Base-by-base conservation (phyloP, 2,329 filamentous ascomycete genomes). In the Pseudodiploospora longispora region DNA sequence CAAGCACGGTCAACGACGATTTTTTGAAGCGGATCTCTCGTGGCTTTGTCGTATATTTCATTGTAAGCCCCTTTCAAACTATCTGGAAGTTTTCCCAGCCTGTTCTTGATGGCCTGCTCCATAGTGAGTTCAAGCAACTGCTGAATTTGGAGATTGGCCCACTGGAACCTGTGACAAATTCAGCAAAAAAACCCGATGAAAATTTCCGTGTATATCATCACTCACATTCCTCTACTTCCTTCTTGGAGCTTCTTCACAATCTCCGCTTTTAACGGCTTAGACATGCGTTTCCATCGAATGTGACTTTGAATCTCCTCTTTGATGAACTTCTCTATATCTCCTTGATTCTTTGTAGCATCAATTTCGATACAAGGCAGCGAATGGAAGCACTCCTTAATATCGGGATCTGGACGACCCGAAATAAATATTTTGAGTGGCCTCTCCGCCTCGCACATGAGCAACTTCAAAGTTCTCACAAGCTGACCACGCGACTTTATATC, bases 341-440 rank as follows among this genome's bases (percentile, higher is more conserved):
- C 30, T 47, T 50, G 45, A 8, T 54, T 51, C 10, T 42, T 38
- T 5, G 19, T 38, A 2, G 47, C 47, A 10, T 47, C 38, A 8
- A 54, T 31, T 10, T 44, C 41, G 4, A 54, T 47, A 4, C 45
- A 38, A 27, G 28, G 10, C 19, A 37, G 37, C 3, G 8, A 31
- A 1, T n/a, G 27, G 12, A 52, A 52, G 2, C 39, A 36, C 19
- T 42, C 27, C 10, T 35, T 35, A 7, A 51, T 41, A 6, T 51
- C 47, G 4, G 42, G 34, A n/a, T 54, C 44, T 0, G 45, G 40
- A 9, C 50, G 39, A 31, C 45, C 52, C 1, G 52, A 48, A 10
- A 54, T 51, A 10, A 45, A 54, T 4, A 51, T 31, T 19, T 54
- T 54, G 27, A 52, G 37, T 2, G 50, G 44, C 6, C 39, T 48